Base-by-base conservation (phyloP, 345 rosid genomes). In the Gossypium thurberi region DNA sequence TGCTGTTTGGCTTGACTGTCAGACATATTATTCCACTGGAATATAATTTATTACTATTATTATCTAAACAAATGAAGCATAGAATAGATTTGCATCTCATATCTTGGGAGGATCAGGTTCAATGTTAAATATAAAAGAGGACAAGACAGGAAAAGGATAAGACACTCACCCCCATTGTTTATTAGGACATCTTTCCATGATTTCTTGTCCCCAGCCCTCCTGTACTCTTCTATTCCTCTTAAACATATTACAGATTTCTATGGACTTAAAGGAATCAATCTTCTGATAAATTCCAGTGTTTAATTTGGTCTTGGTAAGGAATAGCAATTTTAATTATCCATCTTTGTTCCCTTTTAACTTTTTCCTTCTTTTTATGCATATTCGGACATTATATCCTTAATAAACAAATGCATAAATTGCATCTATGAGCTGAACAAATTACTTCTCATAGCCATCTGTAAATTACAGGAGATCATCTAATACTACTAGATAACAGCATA, bases 391-490 rank as follows among this genome's bases (percentile, higher is more conserved):
- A 33, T 33, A 33, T 33, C 40, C 40, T 33, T 33, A 5, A 33
- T 33, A 33, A 75, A 20, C 40, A 63, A 53, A 75, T 76, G 57
- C 56, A 73, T 33, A 62, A 20, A 57, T 66, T 66, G 12, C 72
- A 65, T 46, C 67, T 70, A 44, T 68, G 28, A 61, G 17, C 71
- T 55, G 72, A 71, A 75, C 65, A 74, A 60, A 59, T 53, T 50
- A 26, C 23, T 51, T 69, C 46, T 33, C 44, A 76, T 46, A 63
- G 40, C 72, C 50, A 44, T 44, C 68, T 44, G 69, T 74, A 73
- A 79, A 77, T 70, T 77, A 71, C 78, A 77, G 11, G 15, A 42
- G 20, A 57, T 58, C 74, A 71, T 59, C 76, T 59, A 26, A 40
- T 47, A 65, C 37, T 52, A 40, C 56, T 18, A 28, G 47, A 71